Base-by-base conservation (phyloP, 768 basidiomycete genomes). In the Russula earlei region DNA sequence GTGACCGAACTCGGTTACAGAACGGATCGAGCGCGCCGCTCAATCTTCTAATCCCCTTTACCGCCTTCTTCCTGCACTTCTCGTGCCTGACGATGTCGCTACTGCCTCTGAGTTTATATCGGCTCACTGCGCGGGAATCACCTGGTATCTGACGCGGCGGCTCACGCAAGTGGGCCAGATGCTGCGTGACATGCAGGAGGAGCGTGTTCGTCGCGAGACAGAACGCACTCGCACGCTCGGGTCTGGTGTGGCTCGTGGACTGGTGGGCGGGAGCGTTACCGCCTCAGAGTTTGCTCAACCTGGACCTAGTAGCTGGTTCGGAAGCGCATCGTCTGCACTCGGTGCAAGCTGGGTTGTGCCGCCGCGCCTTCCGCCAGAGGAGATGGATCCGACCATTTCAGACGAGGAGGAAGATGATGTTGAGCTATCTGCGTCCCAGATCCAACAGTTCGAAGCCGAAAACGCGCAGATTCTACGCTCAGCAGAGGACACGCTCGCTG, bases 51-150 rank as follows among this genome's bases (percentile, higher is more conserved):
- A 83, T 64, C 81, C 84, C 6, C 69, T 91, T 34, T 70, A 83
- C 22, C 78, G 85, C 34, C 72, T 91, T 58, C 76, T 95, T 34
- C 88, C 89, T 33, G 73, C 82, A 29, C 80, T 87, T 49, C 74
- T 94, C 44, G 68, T 79, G 36, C 79, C 83, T 66, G 72, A 71
- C 54, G 72, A 77, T 27, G 70, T 75, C 20, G 60, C 77, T 15
- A 74, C 81, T 24, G 78, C 82, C 24, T 83, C 88, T 53, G 83
- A 87, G 65, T 76, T 88, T 62, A 67, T 82, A 29, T 85, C 91
- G n/a, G 91, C 91, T 4, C 96, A 99, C 68, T 90, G 90, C 65
- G 78, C 91, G n/a, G 81, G 87, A 64, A 81, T 99, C 62, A 89
- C 91, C 12, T 93, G 92, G 86, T 94, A 85, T 70, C 81, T 99